A percentile compares a stretch with the other conserved stretches of the same genome.
phyloP scores from a whole-genome alignment of 768 basidiomycete genomes.

The Psilocybe sp. region DNA sequence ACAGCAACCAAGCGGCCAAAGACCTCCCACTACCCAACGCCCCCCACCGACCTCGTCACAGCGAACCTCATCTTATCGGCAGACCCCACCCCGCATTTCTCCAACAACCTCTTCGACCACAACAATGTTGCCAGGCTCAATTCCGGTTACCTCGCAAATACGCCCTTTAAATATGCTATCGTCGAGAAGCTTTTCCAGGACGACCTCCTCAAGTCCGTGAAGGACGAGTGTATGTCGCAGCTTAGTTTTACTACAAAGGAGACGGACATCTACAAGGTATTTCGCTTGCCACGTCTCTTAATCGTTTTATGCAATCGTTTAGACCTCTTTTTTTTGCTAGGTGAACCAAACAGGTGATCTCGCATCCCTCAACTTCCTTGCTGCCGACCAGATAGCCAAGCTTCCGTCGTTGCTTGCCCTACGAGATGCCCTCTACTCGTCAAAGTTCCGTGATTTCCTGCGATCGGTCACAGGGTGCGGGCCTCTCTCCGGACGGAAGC shows the following conservation, averaged over 20 bases:
- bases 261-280: constrained; percentile 96
- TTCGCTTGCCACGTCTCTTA: constrained; percentile 10
- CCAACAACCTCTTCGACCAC: constrained; percentile 54
- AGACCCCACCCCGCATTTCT: constrained; percentile 43
- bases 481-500: constrained; percentile 85
- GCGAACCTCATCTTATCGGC: constrained; percentile 13
- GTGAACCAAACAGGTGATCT: constrained; percentile 97
- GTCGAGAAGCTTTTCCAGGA: constrained; percentile 83
- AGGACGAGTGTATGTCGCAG: constrained; percentile 78
- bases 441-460: constrained; percentile 77
- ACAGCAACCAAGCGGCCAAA: constrained; percentile 26
- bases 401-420: constrained; percentile 79
- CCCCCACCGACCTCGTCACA: constrained; percentile 13
- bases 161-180: constrained; percentile 82
- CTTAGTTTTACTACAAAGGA: constrained; percentile 90
- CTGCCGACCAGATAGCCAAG: constrained; percentile 69
- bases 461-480: constrained; percentile 89
- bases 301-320: not conserved
- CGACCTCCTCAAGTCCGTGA: constrained; percentile 73
- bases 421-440: constrained; percentile 89
- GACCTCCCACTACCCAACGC: constrained; percentile 16
- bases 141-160: constrained; percentile 49
- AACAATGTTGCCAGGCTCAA: constrained; percentile 54
- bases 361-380: constrained; percentile 86
- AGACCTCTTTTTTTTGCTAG: constrained; percentile 34